phyloP scores from a whole-genome alignment of 1,284 basidiomycete species.

The Chalciporus sp. region DNA sequence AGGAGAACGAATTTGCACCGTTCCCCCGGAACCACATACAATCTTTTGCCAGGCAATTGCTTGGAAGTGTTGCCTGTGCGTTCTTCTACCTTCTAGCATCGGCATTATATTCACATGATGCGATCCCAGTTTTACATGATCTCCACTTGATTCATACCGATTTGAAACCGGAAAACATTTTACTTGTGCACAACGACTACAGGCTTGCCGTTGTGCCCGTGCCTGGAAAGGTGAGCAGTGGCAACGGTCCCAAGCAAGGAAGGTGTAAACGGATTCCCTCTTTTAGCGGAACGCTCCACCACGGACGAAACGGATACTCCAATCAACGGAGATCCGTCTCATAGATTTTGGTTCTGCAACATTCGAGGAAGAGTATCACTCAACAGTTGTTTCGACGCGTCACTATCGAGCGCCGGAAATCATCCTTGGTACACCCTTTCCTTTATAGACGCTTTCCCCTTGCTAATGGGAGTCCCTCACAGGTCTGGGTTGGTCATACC shows the following conservation, averaged over 20 bases:
- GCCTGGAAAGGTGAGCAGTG: conserved; percentile 55
- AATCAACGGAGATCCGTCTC: conserved; percentile 90
- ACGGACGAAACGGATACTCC: conserved; percentile 73
- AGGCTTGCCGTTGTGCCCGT: conserved; percentile 57
- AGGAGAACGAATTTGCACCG: conserved; percentile 96
- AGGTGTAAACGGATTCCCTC: conserved; percentile 14
- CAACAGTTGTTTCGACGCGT: conserved; percentile 94
- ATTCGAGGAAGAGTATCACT: conserved; percentile 98
- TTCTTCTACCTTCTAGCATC: conserved; percentile 21
- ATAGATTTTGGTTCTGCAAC: conserved; percentile 99
- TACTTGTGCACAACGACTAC: conserved; percentile 88
- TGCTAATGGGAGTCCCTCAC: conserved; percentile 15
- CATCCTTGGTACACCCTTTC: conserved; percentile 76
- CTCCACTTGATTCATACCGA: conserved; percentile 96
- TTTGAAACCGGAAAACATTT: conserved; percentile 97
- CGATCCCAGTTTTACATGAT: conserved; percentile 80
- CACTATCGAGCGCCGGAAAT: conserved; percentile 99
- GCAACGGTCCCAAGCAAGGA: conserved; percentile 4
- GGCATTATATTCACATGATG: conserved; percentile 12
- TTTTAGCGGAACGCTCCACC: conserved; percentile 60
- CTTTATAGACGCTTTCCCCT: conserved; percentile 5
- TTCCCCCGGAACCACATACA: conserved; percentile 98
- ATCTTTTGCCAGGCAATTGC: conserved; percentile 89
- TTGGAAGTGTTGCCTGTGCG: conserved; percentile 94
- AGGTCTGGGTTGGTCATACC: conserved; percentile 98